Conservation (phyloP, 352 stramenopile genomes). For the Globisporangium spinosum region DNA sequence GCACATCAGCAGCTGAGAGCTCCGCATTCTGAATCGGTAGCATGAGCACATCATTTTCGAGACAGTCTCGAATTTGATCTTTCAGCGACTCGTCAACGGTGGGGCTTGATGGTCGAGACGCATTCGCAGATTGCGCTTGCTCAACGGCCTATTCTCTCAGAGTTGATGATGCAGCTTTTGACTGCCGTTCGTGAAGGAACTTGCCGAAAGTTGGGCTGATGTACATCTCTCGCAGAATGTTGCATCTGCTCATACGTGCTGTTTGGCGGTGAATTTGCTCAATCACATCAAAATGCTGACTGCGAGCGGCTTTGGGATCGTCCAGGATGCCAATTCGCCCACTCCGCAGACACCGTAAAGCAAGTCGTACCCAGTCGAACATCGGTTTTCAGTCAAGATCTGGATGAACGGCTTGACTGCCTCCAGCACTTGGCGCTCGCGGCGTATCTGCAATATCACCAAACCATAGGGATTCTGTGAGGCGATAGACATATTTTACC, state of each 20-base stretch:
- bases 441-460: conserved; percentile 34
- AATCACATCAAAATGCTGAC: conserved; percentile 47
- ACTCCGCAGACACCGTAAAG: conserved; percentile 48
- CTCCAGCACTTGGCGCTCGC: conserved; percentile 48
- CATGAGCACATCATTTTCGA: conserved; percentile 46
- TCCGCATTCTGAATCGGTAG: conserved; percentile 30
- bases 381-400: conserved; percentile 39
- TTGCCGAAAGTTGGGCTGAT: conserved; percentile 41
- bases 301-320: conserved; percentile 41
- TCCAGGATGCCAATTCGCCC: conserved; percentile 51
- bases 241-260: conserved; percentile 34
- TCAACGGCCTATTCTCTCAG: not conserved
- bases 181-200: conserved; percentile 27
- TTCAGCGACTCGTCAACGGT: conserved; percentile 14
- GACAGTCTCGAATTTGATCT: conserved; percentile 19
- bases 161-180: not conserved
- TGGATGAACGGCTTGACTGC: conserved; percentile 32
- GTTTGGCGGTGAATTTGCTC: conserved; percentile 42
- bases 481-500: not conserved
- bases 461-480: not conserved
- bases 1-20: conserved; percentile 24
- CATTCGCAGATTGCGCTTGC: not conserved
- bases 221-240: conserved; percentile 37
- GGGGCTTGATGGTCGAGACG: not conserved
- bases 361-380: conserved; percentile 52